phyloP scores from a whole-genome alignment of 2,329 filamentous ascomycete species.

The Penicillium sp. region DNA sequence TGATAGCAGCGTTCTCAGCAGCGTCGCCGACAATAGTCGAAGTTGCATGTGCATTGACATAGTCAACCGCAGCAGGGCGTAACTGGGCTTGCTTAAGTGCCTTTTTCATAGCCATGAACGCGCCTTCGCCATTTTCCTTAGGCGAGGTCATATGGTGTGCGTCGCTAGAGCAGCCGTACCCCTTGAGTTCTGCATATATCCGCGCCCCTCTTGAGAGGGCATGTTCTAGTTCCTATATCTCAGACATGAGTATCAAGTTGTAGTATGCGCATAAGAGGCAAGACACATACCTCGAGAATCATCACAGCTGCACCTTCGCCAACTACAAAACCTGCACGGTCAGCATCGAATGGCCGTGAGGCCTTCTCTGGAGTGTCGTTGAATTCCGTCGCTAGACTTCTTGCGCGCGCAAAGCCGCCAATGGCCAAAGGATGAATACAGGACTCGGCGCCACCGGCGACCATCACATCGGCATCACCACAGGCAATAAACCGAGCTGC shows the following conservation, averaged over 20 bases:
- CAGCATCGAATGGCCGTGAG: conserved; percentile 82
- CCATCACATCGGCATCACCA: conserved; percentile 90
- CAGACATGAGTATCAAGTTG: not conserved
- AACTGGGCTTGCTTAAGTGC: conserved; percentile 72
- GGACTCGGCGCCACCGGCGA: conserved; percentile 91
- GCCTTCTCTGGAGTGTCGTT: conserved; percentile 69
- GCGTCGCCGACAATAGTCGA: conserved; percentile 80
- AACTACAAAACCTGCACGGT: conserved; percentile 83
- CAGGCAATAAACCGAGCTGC: conserved; percentile 88
- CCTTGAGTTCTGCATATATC: conserved; percentile 85
- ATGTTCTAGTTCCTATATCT: conserved; percentile 70
- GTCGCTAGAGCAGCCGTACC: conserved; percentile 88
- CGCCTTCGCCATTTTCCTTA: conserved; percentile 75
- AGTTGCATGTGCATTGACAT: conserved; percentile 95
- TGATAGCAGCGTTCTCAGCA: conserved; percentile 83
- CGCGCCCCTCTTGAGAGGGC: conserved; percentile 72
- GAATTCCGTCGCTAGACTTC: conserved; percentile 78
- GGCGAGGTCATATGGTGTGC: conserved; percentile 93
- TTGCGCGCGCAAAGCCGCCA: conserved; percentile 82
- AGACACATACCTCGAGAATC: conserved; percentile 65
- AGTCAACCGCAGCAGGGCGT: conserved; percentile 70
- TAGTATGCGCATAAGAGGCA: not conserved
- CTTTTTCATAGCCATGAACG: conserved; percentile 77
- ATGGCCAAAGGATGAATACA: conserved; percentile 94
- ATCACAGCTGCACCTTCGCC: conserved; percentile 87